Base-by-base conservation (phyloP, 2,329 filamentous ascomycete species). In the Aspergillus arachidicola region DNA sequence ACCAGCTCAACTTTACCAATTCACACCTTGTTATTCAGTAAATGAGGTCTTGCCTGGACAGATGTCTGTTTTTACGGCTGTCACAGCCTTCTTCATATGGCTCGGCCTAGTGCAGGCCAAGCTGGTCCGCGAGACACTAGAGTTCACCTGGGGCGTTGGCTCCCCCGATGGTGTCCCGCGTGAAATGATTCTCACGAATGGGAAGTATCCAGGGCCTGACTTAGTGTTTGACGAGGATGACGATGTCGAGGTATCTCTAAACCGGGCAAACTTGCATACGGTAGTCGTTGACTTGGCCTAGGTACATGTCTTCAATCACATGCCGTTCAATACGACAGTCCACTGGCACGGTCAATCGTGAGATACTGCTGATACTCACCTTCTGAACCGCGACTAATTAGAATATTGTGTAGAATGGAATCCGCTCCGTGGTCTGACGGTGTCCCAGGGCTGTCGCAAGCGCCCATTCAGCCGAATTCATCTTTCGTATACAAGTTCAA, bases 311-410 rank as follows among this genome's bases (percentile, higher is more conserved):
- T 26, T 55, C 51, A 55, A 55, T 26, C n/a, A 38, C 5, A 7
- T 55, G 32, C 51, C 30, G 11, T 38, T 55, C 9, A 55, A 55
- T 55, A 55, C 51, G 11, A 55, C 51, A 7, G 32, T 55, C 19
- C 51, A 55, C 32, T 55, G 51, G 51, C 51, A 55, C 38, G 51
- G 51, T 10, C 51, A 23, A 36, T 55, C 51, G 51, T 55, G 32
- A 55, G 51, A 55, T 55, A 23, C 21, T 6, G 0, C 30, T 14
- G 5, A 12, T 26, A 26, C 6, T n/a, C 14, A 11, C 23, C 9
- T 2, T 32, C 30, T 12, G 3, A 16, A 26, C 6, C 19, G 21
- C 4, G 51, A 19, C 51, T 55, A 38, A 55, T 55, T 9, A 6
- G 9, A 6, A 10, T 38, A 9, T 26, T 32, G 2, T 36, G 3